phyloP scores from a whole-genome alignment of 345 rosid species.

The Rhodamnia argentea region DNA sequence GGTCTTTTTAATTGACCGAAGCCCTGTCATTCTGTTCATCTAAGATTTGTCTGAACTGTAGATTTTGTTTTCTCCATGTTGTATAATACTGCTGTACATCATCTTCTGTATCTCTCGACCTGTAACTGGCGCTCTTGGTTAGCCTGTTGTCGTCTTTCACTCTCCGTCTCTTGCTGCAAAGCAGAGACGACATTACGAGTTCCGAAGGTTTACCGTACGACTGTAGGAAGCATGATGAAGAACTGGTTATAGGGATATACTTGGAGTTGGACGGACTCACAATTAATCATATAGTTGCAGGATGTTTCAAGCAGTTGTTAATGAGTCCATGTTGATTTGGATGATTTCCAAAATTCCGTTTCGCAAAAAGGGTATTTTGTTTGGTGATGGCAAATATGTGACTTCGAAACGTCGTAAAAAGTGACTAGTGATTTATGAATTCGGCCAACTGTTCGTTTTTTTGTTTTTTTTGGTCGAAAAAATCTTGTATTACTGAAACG shows the following conservation, averaged over 20 bases:
- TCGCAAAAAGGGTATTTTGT: no score
- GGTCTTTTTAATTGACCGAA: background rate
- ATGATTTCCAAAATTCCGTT: background rate
- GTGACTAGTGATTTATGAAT: background rate
- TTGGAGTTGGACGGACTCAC: background rate
- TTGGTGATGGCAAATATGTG: background rate
- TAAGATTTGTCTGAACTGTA: background rate
- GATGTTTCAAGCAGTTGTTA: background rate
- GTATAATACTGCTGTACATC: background rate
- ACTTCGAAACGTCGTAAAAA: background rate
- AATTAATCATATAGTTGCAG: background rate
- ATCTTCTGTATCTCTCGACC: background rate
- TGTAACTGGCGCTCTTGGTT: background rate
- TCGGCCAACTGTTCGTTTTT: rapidly evolving
- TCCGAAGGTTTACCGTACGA: background rate
- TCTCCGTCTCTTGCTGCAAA: background rate
- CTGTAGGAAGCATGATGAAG: background rate
- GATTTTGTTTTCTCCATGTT: background rate
- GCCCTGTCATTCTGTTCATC: background rate
- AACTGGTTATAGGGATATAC: no score
- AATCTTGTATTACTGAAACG: no score
- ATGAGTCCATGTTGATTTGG: background rate
- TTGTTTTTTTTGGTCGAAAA: no score
- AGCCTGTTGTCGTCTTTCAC: background rate
- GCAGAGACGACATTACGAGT: background rate